Evolutionary conservation across 495 filamentous ascomycete species (phyloP), one percentile per base, ranked within the genome.

Genomic region (Lophiotrema nucula): DNA sequence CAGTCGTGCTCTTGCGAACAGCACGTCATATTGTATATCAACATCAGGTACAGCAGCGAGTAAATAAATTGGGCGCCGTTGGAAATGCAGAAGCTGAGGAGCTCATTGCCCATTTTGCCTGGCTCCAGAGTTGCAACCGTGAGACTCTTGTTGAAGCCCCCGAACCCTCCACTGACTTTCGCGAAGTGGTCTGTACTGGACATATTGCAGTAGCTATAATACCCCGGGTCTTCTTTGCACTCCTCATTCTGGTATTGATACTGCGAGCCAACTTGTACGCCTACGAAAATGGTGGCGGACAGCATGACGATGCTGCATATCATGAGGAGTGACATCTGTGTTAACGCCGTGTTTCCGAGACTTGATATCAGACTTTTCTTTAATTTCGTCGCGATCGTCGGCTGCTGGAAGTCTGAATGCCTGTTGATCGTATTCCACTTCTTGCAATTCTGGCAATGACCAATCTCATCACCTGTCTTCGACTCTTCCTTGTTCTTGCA

Each of bases 11-110:
- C 56, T 22, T 65, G 56, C 10, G 25, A 56, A 12, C 44, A 38
- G n/a, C 44, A 21, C 1, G 58, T 61, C 11, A 60, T 33, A 21
- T 60, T 60, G 41, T 60, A 60, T 19, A 60, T 53, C 12, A 61
- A 38, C 27, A 61, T 38, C 1, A 61, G 33, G 27, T 64, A 54
- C 4, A 64, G 55, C 1, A 64, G 60, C 11, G 60, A 58, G 23
- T 50, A 64, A 24, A 64, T 58, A 37, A 64, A 64, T 26, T 64
- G 60, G 16, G 60, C 60, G 16, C 60, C 60, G 54, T 64, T 64
- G 31, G 54, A 53, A 13, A 43, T 43, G 19, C 39, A 43, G 19
- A 43, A 43, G 24, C 11, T 13, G 6, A 43, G 39, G 10, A 43
- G 6, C 19, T 43, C 39, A 18, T 21, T 43, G 10, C 6, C 6